These are phyloP conservation scores for Exidia glandulosa DNA, from an alignment of 768 basidiomycete species.

Conservation along the genomic window DNA sequence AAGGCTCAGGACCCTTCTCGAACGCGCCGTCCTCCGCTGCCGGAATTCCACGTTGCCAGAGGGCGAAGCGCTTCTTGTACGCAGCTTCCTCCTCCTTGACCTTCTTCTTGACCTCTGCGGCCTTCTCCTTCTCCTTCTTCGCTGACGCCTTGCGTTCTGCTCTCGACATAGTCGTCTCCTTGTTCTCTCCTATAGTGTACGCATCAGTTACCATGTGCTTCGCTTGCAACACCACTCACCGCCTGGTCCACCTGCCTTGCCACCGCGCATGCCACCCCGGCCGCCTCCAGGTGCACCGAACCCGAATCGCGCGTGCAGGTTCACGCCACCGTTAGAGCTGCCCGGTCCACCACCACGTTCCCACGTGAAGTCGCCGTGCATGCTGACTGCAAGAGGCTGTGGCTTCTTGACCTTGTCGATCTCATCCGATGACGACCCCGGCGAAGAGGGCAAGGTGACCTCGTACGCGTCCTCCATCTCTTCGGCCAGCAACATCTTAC, in stretches of 20 bases:
- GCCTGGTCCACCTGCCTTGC: conserved; percentile 5
- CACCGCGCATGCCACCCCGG: not conserved
- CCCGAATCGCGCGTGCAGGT: not conserved
- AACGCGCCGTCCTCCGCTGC: conserved; percentile 9
- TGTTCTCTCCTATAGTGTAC: not conserved
- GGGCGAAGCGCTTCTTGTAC: conserved; percentile 1
- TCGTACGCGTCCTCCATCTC: conserved; percentile 38
- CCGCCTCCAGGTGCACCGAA: not conserved
- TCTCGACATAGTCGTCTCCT: not conserved
- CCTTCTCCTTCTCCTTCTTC: conserved; percentile 7
- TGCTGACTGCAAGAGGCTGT: not conserved
- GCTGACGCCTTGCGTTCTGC: conserved; percentile 8
- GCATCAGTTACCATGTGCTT: too few relatives aligned
- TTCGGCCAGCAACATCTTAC: conserved; percentile 40
- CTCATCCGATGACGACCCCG: conserved; percentile 2
- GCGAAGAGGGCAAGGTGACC: conserved; percentile 23
- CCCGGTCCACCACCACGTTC: conserved; percentile 22
- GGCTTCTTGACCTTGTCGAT: conserved; percentile 10
- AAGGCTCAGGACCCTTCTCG: conserved; percentile 24
- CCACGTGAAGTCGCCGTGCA: conserved; percentile 41
- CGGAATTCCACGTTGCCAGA: conserved; percentile 8
- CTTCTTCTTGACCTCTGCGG: conserved; percentile 9
- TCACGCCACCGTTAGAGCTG: not conserved
- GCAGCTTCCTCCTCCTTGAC: conserved; percentile 4
- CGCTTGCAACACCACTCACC: not conserved